These are phyloP conservation scores for Phialemoniopsis sp. DNA, from an alignment of 2,329 filamentous ascomycete genomes.

Conservation along the genomic window DNA sequence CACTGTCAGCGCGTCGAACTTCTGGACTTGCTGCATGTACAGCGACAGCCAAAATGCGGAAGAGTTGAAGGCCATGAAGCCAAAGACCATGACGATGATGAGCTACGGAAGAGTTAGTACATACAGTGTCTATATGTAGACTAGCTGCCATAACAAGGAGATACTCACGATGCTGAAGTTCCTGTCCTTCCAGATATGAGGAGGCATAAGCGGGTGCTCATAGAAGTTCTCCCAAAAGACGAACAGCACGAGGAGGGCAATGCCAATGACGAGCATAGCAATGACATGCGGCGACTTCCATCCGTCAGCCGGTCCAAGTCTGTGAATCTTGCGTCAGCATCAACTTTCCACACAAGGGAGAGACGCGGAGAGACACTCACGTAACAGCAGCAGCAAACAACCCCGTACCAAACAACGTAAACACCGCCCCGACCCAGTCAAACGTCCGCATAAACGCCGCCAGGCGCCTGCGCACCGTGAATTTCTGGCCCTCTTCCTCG, in stretches of 20 bases:
- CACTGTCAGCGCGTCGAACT: constrained; percentile 50
- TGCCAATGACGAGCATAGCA: constrained; percentile 55
- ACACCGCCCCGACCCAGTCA: constrained; percentile 54
- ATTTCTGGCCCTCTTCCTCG: constrained; percentile 14
- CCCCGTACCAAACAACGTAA: constrained; percentile 62
- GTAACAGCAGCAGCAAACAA: constrained; percentile 60
- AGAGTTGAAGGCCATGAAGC: constrained; percentile 59
- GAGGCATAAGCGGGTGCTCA: constrained; percentile 45
- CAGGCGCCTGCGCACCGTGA: constrained; percentile 27
- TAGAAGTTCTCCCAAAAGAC: constrained; percentile 58
- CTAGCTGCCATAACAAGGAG: not conserved
- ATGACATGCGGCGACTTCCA: constrained; percentile 62
- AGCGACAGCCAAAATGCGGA: constrained; percentile 60
- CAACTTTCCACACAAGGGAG: constrained; percentile 2
- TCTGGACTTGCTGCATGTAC: constrained; percentile 57
- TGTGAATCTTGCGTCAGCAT: constrained; percentile 27
- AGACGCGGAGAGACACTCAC: constrained; percentile 29
- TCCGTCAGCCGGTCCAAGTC: constrained; percentile 52
- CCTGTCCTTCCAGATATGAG: constrained; percentile 53
- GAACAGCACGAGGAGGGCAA: constrained; percentile 51
- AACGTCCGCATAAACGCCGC: constrained; percentile 46
- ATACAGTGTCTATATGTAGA: not conserved
- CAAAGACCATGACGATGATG: constrained; percentile 51
- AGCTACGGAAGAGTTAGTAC: constrained; percentile 28
- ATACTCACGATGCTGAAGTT: constrained; percentile 57